phyloP scores from a whole-genome alignment of 2,329 filamentous ascomycete species.

The Exserohilum turcica region DNA sequence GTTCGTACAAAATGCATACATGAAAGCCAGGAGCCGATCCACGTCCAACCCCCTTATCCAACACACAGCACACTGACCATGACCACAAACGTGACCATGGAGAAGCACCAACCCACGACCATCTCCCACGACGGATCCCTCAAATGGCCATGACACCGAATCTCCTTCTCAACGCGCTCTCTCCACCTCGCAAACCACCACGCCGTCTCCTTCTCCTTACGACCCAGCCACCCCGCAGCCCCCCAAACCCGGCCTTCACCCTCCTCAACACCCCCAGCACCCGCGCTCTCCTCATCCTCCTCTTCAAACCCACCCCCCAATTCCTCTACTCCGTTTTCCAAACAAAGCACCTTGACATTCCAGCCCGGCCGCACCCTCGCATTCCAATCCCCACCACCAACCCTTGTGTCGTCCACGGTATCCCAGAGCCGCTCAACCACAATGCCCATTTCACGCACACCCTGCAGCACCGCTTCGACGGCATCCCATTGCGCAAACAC shows the following conservation, averaged over 20 bases:
- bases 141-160: fast-evolving
- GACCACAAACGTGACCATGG: not conserved
- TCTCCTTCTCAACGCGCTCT: not conserved
- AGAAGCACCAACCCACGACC: not conserved
- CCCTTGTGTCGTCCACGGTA: slow-evolving; percentile 76
- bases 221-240: too few species aligned
- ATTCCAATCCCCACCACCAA: slow-evolving; percentile 76
- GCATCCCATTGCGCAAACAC: slow-evolving; percentile 6
- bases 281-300: too few species aligned
- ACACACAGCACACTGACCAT: not conserved
- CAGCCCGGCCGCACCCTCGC: slow-evolving; percentile 20
- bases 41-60: not conserved
- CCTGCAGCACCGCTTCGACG: slow-evolving; percentile 74
- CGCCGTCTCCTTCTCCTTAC: not conserved
- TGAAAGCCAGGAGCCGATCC: too few species aligned
- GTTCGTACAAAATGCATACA: too few species aligned
- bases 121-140: not conserved
- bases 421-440: slow-evolving; percentile 73
- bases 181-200: slow-evolving; percentile 1
- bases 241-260: too few species aligned
- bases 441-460: slow-evolving; percentile 92
- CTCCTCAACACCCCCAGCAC: too few species aligned
- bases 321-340: not conserved
- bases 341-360: slow-evolving; percentile 13
- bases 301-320: not conserved